Evolutionary conservation across 495 filamentous ascomycete species (phyloP).

Genomic region (Chaetomium fimeti): DNA sequence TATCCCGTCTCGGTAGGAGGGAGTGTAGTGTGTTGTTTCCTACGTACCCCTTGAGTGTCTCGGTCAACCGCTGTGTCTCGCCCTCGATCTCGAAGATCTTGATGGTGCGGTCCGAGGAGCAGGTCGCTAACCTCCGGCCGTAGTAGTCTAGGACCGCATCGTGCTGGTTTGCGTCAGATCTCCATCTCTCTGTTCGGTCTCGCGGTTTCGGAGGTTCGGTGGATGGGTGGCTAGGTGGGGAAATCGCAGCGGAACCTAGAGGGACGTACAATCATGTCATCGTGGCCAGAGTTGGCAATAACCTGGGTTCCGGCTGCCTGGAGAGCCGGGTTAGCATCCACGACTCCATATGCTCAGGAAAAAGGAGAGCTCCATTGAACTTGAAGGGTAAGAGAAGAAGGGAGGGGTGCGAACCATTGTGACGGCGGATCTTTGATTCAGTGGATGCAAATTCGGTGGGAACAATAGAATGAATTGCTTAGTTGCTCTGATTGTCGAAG

Average conservation of each 20-base stretch:
- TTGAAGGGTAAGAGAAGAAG: neutral
- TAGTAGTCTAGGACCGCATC: conserved; percentile 99
- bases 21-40: neutral
- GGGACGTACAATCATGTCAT: conserved; percentile 97
- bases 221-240: neutral
- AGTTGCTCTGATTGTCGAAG: neutral
- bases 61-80: conserved; percentile 82
- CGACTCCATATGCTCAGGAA: neutral
- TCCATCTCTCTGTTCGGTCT: neutral
- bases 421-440: conserved; percentile 6
- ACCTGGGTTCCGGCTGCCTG: conserved; percentile 39
- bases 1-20: neutral
- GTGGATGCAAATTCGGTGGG: neutral
- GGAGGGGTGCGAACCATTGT: conserved; percentile 24
- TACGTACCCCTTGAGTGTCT: conserved; percentile 89
- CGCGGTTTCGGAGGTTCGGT: neutral
- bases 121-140: conserved; percentile 92
- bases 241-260: neutral
- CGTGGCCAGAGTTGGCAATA: conserved; percentile 61
- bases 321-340: conserved; percentile 16
- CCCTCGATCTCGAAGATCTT: conserved; percentile 99
- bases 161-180: conserved; percentile 57
- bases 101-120: conserved; percentile 96
- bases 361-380: conserved; percentile 3
- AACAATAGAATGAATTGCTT: neutral